A percentile compares a stretch with the other conserved stretches of the same genome.
Evolutionary conservation across 1,139 yeast species (phyloP).

Genomic region (Nakaseomyces kungkrabaensis): DNA sequence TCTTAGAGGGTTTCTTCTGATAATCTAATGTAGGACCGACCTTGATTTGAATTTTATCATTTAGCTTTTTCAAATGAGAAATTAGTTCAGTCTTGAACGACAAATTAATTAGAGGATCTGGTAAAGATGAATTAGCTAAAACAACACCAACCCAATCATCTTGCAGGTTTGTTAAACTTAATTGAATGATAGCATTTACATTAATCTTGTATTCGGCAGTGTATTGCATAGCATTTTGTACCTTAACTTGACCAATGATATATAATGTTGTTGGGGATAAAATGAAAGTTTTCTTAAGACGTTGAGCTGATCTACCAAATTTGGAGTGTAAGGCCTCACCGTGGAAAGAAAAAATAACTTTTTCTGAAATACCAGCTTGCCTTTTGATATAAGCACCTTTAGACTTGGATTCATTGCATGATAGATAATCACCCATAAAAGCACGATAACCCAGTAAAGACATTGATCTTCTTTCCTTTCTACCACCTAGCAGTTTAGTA

Average conservation of each 20-base stretch:
- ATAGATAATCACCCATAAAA: conserved; percentile 87
- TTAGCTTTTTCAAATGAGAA: conserved; percentile 60
- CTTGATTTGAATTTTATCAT: conserved; percentile 49
- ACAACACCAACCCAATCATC: conserved; percentile 92
- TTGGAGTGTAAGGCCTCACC: conserved; percentile 80
- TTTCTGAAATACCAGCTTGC: conserved; percentile 61
- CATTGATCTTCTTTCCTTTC: conserved; percentile 85
- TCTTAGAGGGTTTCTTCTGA: conserved; percentile 85
- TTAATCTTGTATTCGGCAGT: conserved; percentile 57
- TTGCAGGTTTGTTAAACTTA: conserved; percentile 64
- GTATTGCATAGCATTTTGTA: conserved; percentile 64
- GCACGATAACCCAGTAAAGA: conserved; percentile 83
- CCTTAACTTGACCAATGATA: conserved; percentile 60
- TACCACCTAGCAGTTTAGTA: conserved; percentile 52
- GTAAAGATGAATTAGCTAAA: conserved; percentile 43
- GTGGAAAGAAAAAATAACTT: conserved; percentile 62
- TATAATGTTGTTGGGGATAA: conserved; percentile 54
- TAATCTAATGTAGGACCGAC: conserved; percentile 71
- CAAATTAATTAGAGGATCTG: conserved; percentile 75
- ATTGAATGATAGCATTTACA: conserved; percentile 48
- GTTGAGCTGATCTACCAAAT: conserved; percentile 84
- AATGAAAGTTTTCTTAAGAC: conserved; percentile 64
- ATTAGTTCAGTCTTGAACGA: conserved; percentile 84
- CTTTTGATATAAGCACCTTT: conserved; percentile 60
- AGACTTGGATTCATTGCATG: conserved; percentile 65